phyloP scores from a whole-genome alignment of 1,284 basidiomycete genomes.

The Ganoderma lucidum region DNA sequence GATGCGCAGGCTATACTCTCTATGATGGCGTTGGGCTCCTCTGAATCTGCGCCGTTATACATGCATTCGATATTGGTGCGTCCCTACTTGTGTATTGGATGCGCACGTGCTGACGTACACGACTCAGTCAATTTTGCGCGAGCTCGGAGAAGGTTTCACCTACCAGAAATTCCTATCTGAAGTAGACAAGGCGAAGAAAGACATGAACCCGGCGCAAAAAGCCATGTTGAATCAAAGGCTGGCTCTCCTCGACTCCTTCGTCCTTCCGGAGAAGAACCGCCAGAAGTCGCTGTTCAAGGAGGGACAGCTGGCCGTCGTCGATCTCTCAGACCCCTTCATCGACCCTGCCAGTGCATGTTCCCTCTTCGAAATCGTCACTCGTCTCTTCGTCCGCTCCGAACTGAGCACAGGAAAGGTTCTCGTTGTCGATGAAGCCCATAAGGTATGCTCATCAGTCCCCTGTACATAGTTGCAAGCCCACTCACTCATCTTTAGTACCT shows the following conservation, averaged over 20 bases:
- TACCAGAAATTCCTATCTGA: constrained; percentile 55
- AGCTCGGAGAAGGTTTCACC: constrained; percentile 55
- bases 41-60: constrained; percentile 65
- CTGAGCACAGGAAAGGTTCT: constrained; percentile 73
- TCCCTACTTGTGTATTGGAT: constrained; percentile 8
- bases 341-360: constrained; percentile 71
- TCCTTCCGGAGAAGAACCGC: constrained; percentile 43
- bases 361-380: constrained; percentile 72
- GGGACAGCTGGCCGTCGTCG: constrained; percentile 68
- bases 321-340: constrained; percentile 77
- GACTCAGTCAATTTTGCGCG: constrained; percentile 50
- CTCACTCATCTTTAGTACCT: constrained; percentile 59
- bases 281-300: constrained; percentile 49
- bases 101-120: neutral
- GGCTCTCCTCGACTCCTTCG: constrained; percentile 60
- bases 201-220: constrained; percentile 61
- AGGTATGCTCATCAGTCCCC: constrained; percentile 49
- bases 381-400: constrained; percentile 68
- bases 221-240: constrained; percentile 65
- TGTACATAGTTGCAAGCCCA: neutral
- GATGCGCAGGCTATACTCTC: constrained; percentile 72
- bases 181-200: constrained; percentile 55
- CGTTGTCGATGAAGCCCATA: constrained; percentile 79
- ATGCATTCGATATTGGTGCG: constrained; percentile 68
- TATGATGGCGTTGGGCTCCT: constrained; percentile 72